phyloP scores from a whole-genome alignment of 495 filamentous ascomycete species.

The Cercophora newfieldiana region DNA sequence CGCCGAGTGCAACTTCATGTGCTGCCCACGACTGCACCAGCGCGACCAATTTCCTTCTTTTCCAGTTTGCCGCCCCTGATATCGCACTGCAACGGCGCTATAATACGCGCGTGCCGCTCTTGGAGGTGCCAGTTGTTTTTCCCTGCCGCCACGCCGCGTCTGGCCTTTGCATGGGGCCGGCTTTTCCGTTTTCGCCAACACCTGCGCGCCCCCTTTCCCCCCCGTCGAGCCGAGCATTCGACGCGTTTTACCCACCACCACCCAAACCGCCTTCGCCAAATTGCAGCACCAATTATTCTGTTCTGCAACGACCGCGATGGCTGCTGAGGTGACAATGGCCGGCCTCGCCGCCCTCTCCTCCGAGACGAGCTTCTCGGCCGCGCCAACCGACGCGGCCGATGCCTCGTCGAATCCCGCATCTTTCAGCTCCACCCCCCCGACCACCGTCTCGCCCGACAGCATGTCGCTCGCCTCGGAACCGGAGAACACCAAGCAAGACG shows the following conservation, averaged over 20 bases:
- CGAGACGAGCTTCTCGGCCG: slow-evolving; percentile 35
- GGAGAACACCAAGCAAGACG: slow-evolving; percentile 24
- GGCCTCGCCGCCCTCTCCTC: slow-evolving; percentile 25
- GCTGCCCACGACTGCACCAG: background rate
- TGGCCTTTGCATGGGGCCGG: slow-evolving; percentile 8
- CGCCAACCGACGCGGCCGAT: slow-evolving; percentile 40
- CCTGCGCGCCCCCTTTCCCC: background rate
- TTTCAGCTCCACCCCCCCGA: slow-evolving; percentile 51
- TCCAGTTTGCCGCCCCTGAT: background rate
- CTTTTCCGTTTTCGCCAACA: slow-evolving; percentile 5
- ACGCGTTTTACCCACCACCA: slow-evolving; percentile 4
- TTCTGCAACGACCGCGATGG: slow-evolving; percentile 17
- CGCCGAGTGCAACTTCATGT: background rate
- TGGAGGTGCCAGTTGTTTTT: too few relatives aligned
- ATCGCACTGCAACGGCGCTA: background rate
- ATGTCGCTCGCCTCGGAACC: slow-evolving; percentile 47
- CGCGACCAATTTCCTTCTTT: slow-evolving; percentile 1
- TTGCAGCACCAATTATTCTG: background rate
- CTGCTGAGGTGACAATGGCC: slow-evolving; percentile 21
- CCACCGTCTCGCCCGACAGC: slow-evolving; percentile 46
- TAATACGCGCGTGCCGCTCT: slow-evolving; percentile 1
- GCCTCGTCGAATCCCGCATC: slow-evolving; percentile 45
- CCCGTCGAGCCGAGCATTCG: slow-evolving; percentile 6
- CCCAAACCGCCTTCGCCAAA: background rate
- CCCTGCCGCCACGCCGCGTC: slow-evolving; percentile 9